phyloP scores from a whole-genome alignment of 2,329 filamentous ascomycete species.

The Fusarium dimerum region DNA sequence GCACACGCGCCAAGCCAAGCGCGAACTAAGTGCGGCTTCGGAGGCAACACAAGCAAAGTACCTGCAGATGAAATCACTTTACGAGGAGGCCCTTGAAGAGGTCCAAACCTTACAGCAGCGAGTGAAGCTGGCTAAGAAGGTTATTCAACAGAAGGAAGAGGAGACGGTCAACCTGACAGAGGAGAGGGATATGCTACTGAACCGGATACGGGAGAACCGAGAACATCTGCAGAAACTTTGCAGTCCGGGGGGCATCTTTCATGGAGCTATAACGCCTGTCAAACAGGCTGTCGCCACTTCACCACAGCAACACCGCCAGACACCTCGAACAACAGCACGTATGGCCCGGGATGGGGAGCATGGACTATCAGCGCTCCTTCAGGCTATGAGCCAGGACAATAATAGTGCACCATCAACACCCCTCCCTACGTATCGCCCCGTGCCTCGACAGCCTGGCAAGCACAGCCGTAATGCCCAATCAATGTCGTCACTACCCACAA shows the following conservation, averaged over 20 bases:
- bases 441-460: constrained; percentile 52
- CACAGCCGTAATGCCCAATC: constrained; percentile 80
- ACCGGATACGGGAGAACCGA: constrained; percentile 84
- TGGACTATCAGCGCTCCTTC: constrained; percentile 76
- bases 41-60: constrained; percentile 57
- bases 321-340: constrained; percentile 45
- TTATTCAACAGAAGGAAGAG: constrained; percentile 77
- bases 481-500: constrained; percentile 80
- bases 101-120: constrained; percentile 65
- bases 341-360: constrained; percentile 54
- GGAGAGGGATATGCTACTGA: constrained; percentile 75
- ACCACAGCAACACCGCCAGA: constrained; percentile 51
- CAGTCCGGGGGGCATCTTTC: constrained; percentile 70
- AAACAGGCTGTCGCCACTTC: constrained; percentile 39
- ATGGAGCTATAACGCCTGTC: constrained; percentile 62
- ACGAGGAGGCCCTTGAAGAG: constrained; percentile 66
- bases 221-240: constrained; percentile 81
- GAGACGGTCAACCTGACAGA: constrained; percentile 70
- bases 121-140: constrained; percentile 71
- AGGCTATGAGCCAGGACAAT: constrained; percentile 74
- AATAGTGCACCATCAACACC: constrained; percentile 76
- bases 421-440: constrained; percentile 45
- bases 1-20: constrained; percentile 62
- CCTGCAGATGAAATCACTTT: constrained; percentile 64
- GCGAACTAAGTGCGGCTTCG: constrained; percentile 52